Conservation (phyloP, 371 early-diverging fungal species). For the Mucor sp. region DNA sequence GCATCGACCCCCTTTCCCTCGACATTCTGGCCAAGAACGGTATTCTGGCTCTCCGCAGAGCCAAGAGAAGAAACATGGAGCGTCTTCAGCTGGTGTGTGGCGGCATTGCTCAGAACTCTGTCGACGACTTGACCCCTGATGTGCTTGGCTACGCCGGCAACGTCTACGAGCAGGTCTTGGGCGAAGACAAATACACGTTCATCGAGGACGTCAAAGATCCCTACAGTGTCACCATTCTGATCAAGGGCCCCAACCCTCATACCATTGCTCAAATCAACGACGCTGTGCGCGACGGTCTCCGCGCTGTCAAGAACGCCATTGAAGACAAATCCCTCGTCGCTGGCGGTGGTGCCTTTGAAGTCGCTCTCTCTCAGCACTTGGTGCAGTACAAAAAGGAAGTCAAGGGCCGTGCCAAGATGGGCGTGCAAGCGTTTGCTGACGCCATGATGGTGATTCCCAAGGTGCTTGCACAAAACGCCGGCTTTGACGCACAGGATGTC, state of each 20-base stretch:
- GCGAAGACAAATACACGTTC: conserved; percentile 99
- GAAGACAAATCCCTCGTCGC: conserved; percentile 93
- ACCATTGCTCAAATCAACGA: conserved; percentile 96
- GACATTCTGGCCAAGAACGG: conserved; percentile 97
- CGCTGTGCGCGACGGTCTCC: conserved; percentile 98
- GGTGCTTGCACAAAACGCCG: conserved; percentile 94
- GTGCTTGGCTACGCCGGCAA: conserved; percentile 94
- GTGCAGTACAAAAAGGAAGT: conserved; percentile 86
- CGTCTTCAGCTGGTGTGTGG: conserved; percentile 98
- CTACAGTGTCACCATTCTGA: conserved; percentile 93
- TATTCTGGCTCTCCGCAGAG: conserved; percentile 98
- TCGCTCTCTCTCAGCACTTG: conserved; percentile 84
- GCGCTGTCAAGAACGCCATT: conserved; percentile 97
- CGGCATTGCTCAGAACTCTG: conserved; percentile 97
- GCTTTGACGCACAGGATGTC: conserved; percentile 97
- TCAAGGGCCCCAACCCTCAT: conserved; percentile 97
- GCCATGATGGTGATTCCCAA: conserved; percentile 97
- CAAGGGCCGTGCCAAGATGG: conserved; percentile 95
- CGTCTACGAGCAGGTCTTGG: conserved; percentile 96
- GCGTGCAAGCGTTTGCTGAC: conserved; percentile 97
- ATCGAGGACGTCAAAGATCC: conserved; percentile 97
- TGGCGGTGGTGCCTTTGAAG: conserved; percentile 98
- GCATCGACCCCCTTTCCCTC: conserved; percentile 98
- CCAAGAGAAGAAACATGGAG: conserved; percentile 99
- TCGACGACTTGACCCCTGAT: conserved; percentile 90